Evolutionary conservation across 1,139 yeast species (phyloP).

Genomic region (Suhomyces terraborum): DNA sequence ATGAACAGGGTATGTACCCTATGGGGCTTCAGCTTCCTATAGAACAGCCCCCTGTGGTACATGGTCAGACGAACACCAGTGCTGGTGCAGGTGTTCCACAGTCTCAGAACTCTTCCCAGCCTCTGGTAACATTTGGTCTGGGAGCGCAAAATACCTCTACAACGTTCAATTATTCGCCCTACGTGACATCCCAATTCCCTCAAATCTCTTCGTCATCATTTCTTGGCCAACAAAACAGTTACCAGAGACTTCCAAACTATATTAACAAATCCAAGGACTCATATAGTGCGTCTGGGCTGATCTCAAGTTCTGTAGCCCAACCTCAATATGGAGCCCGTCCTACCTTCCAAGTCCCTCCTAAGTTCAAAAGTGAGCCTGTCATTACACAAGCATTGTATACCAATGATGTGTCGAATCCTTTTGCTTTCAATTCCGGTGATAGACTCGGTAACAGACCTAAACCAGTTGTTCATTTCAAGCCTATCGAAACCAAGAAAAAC

Average conservation of each 20-base stretch:
- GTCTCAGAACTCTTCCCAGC: background rate
- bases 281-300: background rate
- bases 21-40: slow-evolving; percentile 1
- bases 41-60: background rate
- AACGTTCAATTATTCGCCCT: slow-evolving; percentile 4
- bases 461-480: slow-evolving; percentile 28
- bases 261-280: slow-evolving; percentile 1
- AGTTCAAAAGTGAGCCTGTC: slow-evolving; percentile 13
- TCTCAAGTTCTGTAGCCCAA: background rate
- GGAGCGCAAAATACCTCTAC: background rate
- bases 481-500: slow-evolving; percentile 40
- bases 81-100: too few relatives aligned
- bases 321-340: slow-evolving; percentile 9
- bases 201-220: slow-evolving; percentile 5
- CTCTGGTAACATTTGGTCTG: background rate
- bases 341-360: slow-evolving; percentile 10
- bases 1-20: slow-evolving; percentile 7
- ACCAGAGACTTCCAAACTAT: slow-evolving; percentile 5
- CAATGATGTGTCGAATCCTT: background rate
- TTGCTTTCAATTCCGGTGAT: background rate
- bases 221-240: slow-evolving; percentile 4
- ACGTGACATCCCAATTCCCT: slow-evolving; percentile 3
- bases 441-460: background rate
- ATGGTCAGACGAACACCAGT: too few relatives aligned
- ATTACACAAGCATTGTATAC: slow-evolving; percentile 5